Evolutionary conservation across 805 yeast species (phyloP).

Genomic region (Candida taoyuanica): DNA sequence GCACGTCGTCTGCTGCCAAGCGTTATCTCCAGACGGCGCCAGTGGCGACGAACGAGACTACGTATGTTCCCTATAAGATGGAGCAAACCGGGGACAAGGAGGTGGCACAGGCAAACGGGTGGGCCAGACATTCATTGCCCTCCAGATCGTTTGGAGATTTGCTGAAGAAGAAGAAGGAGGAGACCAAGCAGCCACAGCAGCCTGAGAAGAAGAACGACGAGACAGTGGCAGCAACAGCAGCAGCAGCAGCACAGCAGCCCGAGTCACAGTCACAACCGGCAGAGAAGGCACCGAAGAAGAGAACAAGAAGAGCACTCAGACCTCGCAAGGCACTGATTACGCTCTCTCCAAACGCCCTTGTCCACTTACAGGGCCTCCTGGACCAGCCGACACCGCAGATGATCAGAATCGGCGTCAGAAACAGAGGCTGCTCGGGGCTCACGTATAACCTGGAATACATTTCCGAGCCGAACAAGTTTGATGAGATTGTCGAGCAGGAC

Average conservation of each 20-base stretch:
- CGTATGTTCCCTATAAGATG: constrained; percentile 21
- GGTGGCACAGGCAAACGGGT: constrained; percentile 6
- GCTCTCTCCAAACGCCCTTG: constrained; percentile 68
- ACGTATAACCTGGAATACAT: constrained; percentile 91
- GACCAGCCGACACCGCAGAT: constrained; percentile 84
- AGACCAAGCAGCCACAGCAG: constrained; percentile 6
- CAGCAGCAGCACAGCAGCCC: constrained; percentile 12
- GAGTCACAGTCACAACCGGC: constrained; percentile 17
- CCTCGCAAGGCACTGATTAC: constrained; percentile 91
- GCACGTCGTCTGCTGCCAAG: constrained; percentile 19
- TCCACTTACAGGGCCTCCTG: constrained; percentile 61
- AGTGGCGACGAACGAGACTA: constrained; percentile 14
- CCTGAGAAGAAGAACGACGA: constrained; percentile 1
- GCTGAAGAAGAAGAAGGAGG: constrained; percentile 15
- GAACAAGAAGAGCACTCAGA: constrained; percentile 59
- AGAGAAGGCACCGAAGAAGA: no score
- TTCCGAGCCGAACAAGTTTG: constrained; percentile 86
- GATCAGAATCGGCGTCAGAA: constrained; percentile 89
- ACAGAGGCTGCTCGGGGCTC: constrained; percentile 95
- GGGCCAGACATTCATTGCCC: constrained; percentile 28
- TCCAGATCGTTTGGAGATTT: constrained; percentile 27
- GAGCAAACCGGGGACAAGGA: neutral
- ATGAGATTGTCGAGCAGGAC: constrained; percentile 88
- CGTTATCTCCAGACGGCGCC: constrained; percentile 31
- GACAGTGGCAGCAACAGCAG: constrained; percentile 11